phyloP scores from a whole-genome alignment of 495 filamentous ascomycete genomes.

The Pyronema omphalodes region DNA sequence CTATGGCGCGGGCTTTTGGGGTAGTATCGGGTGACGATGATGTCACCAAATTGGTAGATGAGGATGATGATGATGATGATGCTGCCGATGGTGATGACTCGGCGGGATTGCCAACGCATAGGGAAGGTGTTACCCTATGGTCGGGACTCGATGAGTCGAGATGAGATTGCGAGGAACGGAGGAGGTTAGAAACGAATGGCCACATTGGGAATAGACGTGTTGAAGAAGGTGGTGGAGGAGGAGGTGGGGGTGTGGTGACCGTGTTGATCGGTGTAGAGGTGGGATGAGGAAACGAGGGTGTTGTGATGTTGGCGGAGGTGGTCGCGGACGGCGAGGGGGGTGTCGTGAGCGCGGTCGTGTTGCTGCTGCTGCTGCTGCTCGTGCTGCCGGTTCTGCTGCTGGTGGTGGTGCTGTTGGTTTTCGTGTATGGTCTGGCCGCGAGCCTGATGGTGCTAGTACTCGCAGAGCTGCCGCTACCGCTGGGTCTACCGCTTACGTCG shows the following conservation, averaged over 20 bases:
- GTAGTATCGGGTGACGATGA: conserved; percentile 17
- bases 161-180: conserved; percentile 8
- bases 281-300: neutral
- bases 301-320: neutral
- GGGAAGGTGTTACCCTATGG: too few species aligned
- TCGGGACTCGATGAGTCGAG: neutral
- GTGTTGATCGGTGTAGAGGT: neutral
- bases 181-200: conserved; percentile 18
- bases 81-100: neutral
- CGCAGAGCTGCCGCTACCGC: too few species aligned
- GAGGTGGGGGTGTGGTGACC: neutral
- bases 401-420: too few species aligned
- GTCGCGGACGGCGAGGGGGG: too few species aligned
- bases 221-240: too few species aligned
- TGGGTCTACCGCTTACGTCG: too few species aligned
- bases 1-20: conserved; percentile 8
- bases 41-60: neutral
- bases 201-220: conserved; percentile 11
- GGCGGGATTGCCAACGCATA: neutral
- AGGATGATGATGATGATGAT: too few species aligned
- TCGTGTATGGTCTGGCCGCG: too few species aligned
- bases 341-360: too few species aligned
- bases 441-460: too few species aligned
- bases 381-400: too few species aligned
- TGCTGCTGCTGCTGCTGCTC: too few species aligned